A percentile compares a stretch with the other conserved stretches of the same genome.
Conservation (phyloP, 2,329 filamentous ascomycete species). For the Phialophora tarda region DNA sequence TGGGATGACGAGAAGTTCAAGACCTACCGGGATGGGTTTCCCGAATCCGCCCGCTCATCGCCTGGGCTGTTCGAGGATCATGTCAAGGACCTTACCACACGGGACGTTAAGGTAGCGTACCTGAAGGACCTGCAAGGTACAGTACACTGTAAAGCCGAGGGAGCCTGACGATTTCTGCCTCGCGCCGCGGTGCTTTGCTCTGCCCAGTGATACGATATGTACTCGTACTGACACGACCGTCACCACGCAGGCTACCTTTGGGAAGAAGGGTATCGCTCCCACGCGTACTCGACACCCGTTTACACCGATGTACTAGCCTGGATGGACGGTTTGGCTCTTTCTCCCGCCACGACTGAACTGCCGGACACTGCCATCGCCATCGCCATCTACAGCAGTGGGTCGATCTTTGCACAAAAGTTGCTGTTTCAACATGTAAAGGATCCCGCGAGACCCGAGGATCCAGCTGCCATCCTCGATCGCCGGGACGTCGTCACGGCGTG, state of each 20-base stretch:
- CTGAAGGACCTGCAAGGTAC: conserved; percentile 37
- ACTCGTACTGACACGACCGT: not conserved
- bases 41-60: conserved; percentile 25
- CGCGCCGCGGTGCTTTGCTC: not conserved
- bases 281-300: conserved; percentile 32
- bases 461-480: conserved; percentile 19
- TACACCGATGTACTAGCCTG: conserved; percentile 30
- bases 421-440: conserved; percentile 35
- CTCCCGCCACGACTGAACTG: not conserved
- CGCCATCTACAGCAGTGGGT: conserved; percentile 37
- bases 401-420: conserved; percentile 37
- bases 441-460: conserved; percentile 9
- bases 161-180: not conserved
- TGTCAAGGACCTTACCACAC: conserved; percentile 31
- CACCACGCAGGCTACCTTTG: conserved; percentile 33
- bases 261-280: conserved; percentile 33
- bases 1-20: conserved; percentile 33
- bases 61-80: conserved; percentile 31
- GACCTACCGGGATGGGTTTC: conserved; percentile 32
- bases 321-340: conserved; percentile 23
- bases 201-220: not conserved
- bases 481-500: conserved; percentile 24
- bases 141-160: not conserved
- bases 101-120: conserved; percentile 37
- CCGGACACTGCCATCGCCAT: conserved; percentile 5